A percentile compares a stretch with the other conserved stretches of the same genome.
Conservation (phyloP, 805 yeast species). For the Phaffomyces antillensis region DNA sequence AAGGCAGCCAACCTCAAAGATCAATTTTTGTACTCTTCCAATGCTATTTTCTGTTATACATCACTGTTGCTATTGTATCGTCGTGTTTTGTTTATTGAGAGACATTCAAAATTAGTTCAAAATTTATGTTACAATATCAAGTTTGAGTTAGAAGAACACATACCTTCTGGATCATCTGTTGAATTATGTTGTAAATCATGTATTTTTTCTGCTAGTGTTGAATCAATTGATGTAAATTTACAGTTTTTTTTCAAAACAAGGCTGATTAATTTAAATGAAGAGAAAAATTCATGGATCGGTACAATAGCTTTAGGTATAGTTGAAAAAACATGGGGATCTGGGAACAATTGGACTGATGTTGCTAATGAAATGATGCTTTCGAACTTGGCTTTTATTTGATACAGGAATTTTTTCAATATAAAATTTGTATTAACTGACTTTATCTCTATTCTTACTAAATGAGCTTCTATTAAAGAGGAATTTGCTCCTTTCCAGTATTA, state of each 20-base stretch:
- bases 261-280: not conserved
- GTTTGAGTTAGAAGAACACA: not conserved
- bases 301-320: not conserved
- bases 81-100: not conserved
- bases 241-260: not conserved
- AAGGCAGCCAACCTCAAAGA: not conserved
- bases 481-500: no score
- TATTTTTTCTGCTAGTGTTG: not conserved
- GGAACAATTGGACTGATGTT: not conserved
- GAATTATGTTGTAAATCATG: not conserved
- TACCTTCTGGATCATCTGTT: not conserved
- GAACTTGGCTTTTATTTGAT: not conserved
- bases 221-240: not conserved
- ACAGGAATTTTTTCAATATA: no score
- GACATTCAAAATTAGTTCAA: not conserved
- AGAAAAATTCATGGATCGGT: not conserved
- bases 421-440: no score
- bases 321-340: not conserved
- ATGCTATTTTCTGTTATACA: not conserved
- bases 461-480: no score
- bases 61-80: not conserved
- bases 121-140: not conserved
- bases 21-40: not conserved
- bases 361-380: not conserved
- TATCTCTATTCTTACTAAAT: no score